These are phyloP conservation scores for Eutrema salsugineum DNA, from an alignment of 441 rosid genomes.

Conservation along the genomic window DNA sequence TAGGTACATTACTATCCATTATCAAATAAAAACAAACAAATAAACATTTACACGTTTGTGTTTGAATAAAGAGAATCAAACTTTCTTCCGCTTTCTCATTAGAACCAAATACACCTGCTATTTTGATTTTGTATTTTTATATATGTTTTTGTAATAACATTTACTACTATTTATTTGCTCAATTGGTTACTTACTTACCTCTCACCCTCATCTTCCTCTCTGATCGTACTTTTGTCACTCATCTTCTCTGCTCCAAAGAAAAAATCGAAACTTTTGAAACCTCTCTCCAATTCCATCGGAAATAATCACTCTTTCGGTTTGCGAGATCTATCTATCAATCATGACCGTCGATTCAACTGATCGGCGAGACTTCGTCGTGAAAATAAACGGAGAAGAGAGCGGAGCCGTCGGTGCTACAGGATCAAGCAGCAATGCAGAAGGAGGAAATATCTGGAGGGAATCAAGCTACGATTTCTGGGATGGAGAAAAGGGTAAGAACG, in stretches of 20 bases:
- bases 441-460: constrained; percentile 22
- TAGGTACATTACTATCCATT: neutral
- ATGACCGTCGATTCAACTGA: constrained; percentile 39
- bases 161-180: constrained; percentile 13
- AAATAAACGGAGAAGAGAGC: constrained; percentile 30
- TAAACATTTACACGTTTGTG: neutral
- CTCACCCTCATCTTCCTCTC: constrained; percentile 20
- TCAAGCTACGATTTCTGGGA: constrained; percentile 30
- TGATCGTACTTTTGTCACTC: constrained; percentile 2
- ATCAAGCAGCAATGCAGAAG: constrained; percentile 27
- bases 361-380: constrained; percentile 40
- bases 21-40: neutral
- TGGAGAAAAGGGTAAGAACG: constrained; percentile 25
- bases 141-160: neutral
- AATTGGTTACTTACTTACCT: neutral
- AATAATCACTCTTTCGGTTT: neutral
- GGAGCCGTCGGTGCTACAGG: constrained; percentile 18
- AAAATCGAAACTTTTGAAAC: neutral
- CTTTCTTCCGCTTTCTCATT: constrained; percentile 1
- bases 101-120: neutral
- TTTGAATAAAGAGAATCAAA: neutral
- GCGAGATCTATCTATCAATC: neutral
- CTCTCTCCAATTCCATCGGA: neutral
- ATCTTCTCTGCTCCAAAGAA: constrained; percentile 2
- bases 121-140: neutral